phyloP scores from a whole-genome alignment of 768 basidiomycete genomes.

The Coprinopsis marcescibilis region DNA sequence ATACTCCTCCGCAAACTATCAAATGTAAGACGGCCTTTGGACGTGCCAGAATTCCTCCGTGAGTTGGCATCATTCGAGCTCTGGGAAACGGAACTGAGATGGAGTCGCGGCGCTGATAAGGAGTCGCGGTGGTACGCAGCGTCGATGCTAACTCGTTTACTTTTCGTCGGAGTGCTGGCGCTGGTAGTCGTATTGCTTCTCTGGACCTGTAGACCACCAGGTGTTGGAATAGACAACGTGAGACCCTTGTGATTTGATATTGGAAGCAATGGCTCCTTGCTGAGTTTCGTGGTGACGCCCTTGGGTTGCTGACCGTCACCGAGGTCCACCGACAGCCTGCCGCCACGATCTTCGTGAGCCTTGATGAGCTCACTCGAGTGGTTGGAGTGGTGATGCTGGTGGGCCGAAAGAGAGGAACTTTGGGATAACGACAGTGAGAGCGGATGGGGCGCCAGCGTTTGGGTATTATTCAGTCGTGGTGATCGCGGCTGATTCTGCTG shows the following conservation, averaged over 20 bases:
- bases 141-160: conserved; percentile 5
- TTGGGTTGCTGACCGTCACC: background rate
- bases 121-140: background rate
- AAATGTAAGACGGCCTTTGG: conserved; percentile 6
- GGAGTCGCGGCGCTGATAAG: too few species aligned
- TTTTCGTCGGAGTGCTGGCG: background rate
- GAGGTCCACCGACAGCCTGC: background rate
- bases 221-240: too few species aligned
- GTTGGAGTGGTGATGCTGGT: conserved; percentile 10
- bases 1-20: conserved; percentile 7
- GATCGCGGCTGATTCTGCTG: background rate
- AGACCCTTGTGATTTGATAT: background rate
- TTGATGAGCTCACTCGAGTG: conserved; percentile 7
- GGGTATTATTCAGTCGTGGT: background rate
- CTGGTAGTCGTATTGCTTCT: too few species aligned
- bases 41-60: background rate
- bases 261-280: conserved; percentile 5
- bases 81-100: too few species aligned
- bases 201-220: background rate
- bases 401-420: conserved; percentile 7
- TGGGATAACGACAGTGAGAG: conserved; percentile 24
- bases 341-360: conserved; percentile 5
- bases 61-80: too few species aligned
- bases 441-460: conserved; percentile 23
- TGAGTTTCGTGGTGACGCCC: conserved; percentile 3